phyloP scores from a whole-genome alignment of 192 early-diverging fungal species.

The Geosiphon pyriformis region DNA sequence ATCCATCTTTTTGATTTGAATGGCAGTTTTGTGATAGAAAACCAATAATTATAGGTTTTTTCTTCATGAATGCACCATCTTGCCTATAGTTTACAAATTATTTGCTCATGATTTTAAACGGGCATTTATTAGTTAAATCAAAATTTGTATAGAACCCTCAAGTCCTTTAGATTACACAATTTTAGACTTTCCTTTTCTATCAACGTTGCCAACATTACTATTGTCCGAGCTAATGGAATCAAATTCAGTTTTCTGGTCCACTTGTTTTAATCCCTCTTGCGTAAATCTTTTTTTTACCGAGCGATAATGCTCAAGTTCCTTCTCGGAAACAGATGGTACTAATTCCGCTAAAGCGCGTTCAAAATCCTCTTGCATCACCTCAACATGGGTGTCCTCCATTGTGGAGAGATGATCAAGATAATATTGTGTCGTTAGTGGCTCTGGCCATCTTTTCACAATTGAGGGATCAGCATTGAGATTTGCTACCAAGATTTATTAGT shows the following conservation, averaged over 20 bases:
- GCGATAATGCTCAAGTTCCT: conserved; percentile 84
- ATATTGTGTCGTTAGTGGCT: conserved; percentile 80
- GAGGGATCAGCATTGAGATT: conserved; percentile 24
- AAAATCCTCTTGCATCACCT: conserved; percentile 82
- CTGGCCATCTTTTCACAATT: conserved; percentile 37
- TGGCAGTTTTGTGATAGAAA: too few species aligned
- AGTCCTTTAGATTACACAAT: too few species aligned
- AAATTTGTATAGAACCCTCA: too few species aligned
- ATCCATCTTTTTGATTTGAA: too few species aligned
- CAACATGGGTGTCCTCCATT: conserved; percentile 67
- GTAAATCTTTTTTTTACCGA: conserved; percentile 76
- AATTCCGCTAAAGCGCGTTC: conserved; percentile 74
- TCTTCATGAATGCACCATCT: too few species aligned
- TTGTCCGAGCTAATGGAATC: not conserved
- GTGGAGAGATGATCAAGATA: conserved; percentile 80
- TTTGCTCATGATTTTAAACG: too few species aligned
- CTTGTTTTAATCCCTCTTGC: conserved; percentile 30
- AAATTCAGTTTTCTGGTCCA: not conserved
- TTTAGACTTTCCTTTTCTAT: not conserved
- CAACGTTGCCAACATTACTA: not conserved
- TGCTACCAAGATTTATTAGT: conserved; percentile 7
- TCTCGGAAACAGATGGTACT: conserved; percentile 80
- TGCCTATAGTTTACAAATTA: too few species aligned
- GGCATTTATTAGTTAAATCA: too few species aligned
- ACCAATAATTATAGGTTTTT: too few species aligned